phyloP scores from a whole-genome alignment of 164 flowering plant species.

The Nelumbo lutea region DNA sequence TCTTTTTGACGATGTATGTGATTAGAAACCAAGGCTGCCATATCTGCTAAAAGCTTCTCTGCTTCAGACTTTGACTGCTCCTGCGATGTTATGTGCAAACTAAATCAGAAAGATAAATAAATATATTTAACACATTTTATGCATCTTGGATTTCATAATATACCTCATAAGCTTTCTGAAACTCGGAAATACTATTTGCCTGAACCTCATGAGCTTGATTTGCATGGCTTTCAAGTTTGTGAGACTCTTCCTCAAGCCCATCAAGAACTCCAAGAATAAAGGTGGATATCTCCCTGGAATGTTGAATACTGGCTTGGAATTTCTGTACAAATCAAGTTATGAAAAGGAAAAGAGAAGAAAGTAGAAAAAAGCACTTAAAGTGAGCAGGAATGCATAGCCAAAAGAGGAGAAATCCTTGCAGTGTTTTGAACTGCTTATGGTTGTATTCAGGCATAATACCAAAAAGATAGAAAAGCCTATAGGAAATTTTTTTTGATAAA shows the following conservation, averaged over 20 bases:
- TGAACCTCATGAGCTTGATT: constrained; percentile 42
- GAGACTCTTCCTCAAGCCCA: constrained; percentile 51
- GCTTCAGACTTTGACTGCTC: constrained; percentile 73
- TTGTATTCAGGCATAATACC: no score
- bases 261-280: constrained; percentile 45
- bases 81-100: constrained; percentile 28
- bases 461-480: no score
- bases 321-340: constrained; percentile 34
- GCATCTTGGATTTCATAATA: background rate
- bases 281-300: constrained; percentile 48
- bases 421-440: no score
- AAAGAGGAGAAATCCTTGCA: no score
- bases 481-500: no score
- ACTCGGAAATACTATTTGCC: constrained; percentile 51
- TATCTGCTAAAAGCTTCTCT: constrained; percentile 74
- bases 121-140: background rate
- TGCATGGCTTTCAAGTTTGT: constrained; percentile 46
- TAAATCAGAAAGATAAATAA: constrained; percentile 2
- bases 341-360: background rate
- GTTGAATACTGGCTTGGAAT: constrained; percentile 45
- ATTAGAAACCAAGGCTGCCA: constrained; percentile 52
- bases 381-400: no score
- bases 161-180: constrained; percentile 66
- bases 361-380: background rate
- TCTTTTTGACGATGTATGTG: constrained; percentile 72